These are phyloP conservation scores for Kwoniella newhampshirensis DNA, from an alignment of 768 basidiomycete genomes.

Conservation along the genomic window DNA sequence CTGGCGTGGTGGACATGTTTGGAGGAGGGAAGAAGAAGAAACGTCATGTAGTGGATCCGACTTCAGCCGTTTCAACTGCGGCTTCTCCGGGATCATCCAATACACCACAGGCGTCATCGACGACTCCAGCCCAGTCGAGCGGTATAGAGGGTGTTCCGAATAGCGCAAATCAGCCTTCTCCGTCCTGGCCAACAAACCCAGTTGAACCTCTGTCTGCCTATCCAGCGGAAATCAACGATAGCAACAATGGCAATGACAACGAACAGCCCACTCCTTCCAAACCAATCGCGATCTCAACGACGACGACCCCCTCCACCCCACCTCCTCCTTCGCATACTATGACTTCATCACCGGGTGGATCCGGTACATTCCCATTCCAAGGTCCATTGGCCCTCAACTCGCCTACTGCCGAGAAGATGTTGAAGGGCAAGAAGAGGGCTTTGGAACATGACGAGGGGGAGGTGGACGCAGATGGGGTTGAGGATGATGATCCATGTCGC, in stretches of 20 bases:
- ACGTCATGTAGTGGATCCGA: neutral
- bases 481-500: neutral
- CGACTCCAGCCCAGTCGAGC: no score
- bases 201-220: no score
- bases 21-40: slow-evolving; percentile 29
- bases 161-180: no score
- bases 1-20: slow-evolving; percentile 13
- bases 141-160: no score
- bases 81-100: neutral
- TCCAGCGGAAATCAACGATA: no score
- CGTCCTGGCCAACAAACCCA: no score
- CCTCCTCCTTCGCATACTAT: neutral
- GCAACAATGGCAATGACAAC: no score
- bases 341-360: slow-evolving; percentile 20
- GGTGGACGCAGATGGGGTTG: neutral
- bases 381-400: slow-evolving; percentile 19
- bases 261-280: no score
- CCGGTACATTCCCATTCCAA: slow-evolving; percentile 24
- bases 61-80: neutral
- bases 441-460: neutral
- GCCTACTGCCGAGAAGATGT: neutral
- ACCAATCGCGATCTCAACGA: no score
- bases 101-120: no score
- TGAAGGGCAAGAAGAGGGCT: neutral
- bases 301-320: no score